phyloP scores from a whole-genome alignment of 129 eudicot genomes.

The Smallanthus sonchifolius region DNA sequence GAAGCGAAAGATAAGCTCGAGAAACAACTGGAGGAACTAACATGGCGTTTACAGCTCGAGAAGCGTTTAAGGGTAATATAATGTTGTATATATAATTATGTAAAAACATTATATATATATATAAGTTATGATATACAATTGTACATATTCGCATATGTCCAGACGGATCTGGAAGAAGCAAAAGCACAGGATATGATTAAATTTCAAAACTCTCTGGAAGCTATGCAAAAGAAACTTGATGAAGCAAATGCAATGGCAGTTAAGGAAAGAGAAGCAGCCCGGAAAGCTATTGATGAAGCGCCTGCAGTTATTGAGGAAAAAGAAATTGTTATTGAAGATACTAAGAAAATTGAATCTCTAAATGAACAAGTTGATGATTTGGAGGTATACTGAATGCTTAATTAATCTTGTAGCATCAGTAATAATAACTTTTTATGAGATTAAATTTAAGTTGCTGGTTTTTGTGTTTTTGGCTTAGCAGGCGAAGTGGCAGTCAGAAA shows the following conservation, averaged over 20 bases:
- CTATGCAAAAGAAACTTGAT: constrained; percentile 64
- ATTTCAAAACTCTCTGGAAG: constrained; percentile 57
- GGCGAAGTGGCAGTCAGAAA: constrained; percentile 57
- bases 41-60: constrained; percentile 98
- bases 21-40: constrained; percentile 92
- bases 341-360: constrained; percentile 69
- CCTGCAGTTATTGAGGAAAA: constrained; percentile 88
- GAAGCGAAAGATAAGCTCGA: constrained; percentile 99
- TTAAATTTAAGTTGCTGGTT: background rate
- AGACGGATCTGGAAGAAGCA: constrained; percentile 94
- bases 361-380: constrained; percentile 52
- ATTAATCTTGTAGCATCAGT: background rate
- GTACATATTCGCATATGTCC: constrained; percentile 16
- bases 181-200: constrained; percentile 76
- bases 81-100: background rate
- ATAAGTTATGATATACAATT: background rate
- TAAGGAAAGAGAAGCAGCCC: constrained; percentile 83
- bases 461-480: constrained; percentile 27
- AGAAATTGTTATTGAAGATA: constrained; percentile 77
- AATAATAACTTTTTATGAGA: background rate
- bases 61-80: constrained; percentile 85
- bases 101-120: background rate
- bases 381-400: constrained; percentile 46
- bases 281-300: constrained; percentile 95
- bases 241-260: constrained; percentile 67